A percentile compares a stretch with the other conserved stretches of the same genome.
Conservation (phyloP, 495 filamentous ascomycete genomes). For the Astrocystis sublimbata region DNA sequence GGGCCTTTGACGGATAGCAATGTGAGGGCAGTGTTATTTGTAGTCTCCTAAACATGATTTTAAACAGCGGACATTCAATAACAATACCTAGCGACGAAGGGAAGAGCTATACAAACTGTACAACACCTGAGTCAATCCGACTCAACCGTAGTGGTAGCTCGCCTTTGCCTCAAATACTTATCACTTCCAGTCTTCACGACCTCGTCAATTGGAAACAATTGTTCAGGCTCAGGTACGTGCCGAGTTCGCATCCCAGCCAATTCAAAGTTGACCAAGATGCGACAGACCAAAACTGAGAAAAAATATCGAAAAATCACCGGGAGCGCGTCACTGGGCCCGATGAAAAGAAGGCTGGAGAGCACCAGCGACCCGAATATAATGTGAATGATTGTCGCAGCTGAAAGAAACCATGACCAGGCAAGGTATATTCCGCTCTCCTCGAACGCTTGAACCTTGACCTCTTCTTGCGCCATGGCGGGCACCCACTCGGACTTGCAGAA, state of each 20-base stretch:
- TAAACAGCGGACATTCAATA: no score
- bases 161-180: not conserved
- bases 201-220: not conserved
- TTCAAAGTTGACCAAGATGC: constrained; percentile 27
- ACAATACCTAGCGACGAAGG: no score
- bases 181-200: not conserved
- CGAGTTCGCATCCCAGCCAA: constrained; percentile 15
- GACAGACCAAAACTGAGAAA: constrained; percentile 27
- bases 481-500: constrained; percentile 13
- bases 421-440: constrained; percentile 20
- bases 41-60: no score
- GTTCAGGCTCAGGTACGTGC: not conserved
- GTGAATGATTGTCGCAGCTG: constrained; percentile 18
- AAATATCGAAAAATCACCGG: constrained; percentile 24
- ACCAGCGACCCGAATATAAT: constrained; percentile 33
- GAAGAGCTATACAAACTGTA: no score
- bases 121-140: not conserved
- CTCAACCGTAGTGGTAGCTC: not conserved
- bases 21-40: no score
- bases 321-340: constrained; percentile 24
- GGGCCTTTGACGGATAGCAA: no score
- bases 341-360: constrained; percentile 34
- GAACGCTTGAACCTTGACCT: constrained; percentile 17
- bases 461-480: constrained; percentile 1
- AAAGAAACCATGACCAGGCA: constrained; percentile 20